Conservation (phyloP, 23 red algal species). For the Gracilaria domingensis region DNA sequence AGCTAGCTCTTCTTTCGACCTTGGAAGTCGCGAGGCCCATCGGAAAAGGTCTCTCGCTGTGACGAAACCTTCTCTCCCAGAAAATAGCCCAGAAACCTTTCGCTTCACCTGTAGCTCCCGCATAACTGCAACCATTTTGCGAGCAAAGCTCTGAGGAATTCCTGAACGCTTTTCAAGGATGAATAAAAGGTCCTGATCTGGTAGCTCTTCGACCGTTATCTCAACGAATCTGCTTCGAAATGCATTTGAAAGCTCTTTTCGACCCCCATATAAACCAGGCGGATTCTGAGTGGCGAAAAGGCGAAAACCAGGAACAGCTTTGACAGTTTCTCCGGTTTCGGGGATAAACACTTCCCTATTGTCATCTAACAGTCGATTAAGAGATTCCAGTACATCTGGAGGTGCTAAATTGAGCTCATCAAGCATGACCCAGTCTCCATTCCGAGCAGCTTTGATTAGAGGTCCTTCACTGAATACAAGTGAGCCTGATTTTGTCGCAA, state of each 20-base stretch:
- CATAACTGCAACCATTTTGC: conserved; percentile 84
- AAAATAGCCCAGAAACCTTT: conserved; percentile 68
- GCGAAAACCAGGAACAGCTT: conserved; percentile 75
- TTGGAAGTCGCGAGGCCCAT: conserved; percentile 63
- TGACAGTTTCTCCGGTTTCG: conserved; percentile 86
- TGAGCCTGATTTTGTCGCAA: conserved; percentile 62
- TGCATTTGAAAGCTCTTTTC: conserved; percentile 89
- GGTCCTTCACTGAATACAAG: conserved; percentile 89
- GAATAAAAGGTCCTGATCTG: conserved; percentile 74
- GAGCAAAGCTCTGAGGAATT: conserved; percentile 79
- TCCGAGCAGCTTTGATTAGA: conserved; percentile 79
- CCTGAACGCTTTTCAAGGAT: conserved; percentile 67
- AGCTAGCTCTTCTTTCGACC: conserved; percentile 71
- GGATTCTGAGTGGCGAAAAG: conserved; percentile 99
- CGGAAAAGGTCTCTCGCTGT: conserved; percentile 85
- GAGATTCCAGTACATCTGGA: conserved; percentile 87
- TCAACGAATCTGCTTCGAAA: conserved; percentile 94
- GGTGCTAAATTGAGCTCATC: conserved; percentile 99
- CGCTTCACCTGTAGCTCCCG: conserved; percentile 85
- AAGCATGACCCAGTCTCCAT: conserved; percentile 89
- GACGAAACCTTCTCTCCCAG: conserved; percentile 82
- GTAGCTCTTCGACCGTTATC: conserved; percentile 79
- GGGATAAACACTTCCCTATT: conserved; percentile 93
- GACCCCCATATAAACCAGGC: conserved; percentile 89
- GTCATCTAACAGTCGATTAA: conserved; percentile 97